Evolutionary conservation across 1,284 basidiomycete genomes (phyloP), one percentile per base, ranked within the genome.

Genomic region (Rhodotorula sp.): DNA sequence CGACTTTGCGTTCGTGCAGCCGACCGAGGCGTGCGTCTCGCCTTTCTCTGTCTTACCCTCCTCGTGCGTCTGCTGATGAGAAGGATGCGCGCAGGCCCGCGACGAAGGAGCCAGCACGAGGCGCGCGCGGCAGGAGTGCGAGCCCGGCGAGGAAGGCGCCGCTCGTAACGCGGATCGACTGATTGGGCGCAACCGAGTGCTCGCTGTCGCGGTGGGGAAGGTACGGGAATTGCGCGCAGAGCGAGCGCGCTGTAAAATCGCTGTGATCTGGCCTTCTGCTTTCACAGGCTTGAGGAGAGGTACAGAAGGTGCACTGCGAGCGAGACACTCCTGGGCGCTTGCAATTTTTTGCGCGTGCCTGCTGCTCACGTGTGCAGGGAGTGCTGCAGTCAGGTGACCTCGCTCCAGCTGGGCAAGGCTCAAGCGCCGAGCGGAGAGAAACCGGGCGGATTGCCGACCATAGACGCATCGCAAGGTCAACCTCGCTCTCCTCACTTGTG

Each of bases 1-100:
- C 78, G 96, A 98, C 80, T 99, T 94, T 82, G 95, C 92, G 0
- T 99, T 99, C 80, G 90, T 97, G 48, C 88, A 93, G 56, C 92
- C 94, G 36, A 92, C 94, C 57, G 88, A 63, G 29, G 70, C 54
- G 72, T 74, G 19, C 54, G 70, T 72, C 34, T 27, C 22, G 34
- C 7, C n/a, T n/a, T 27, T n/a, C 27, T 53, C 36, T 19, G 9
- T 22, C 7, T 5, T 34, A 15, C 13, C 9, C 25, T 48, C n/a
- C n/a, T 29, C 29, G 5, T n/a, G 6, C 41, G 19, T 25, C 29
- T 27, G 21, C 41, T 60, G 58, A 57, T 8, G 75, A 36, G 63
- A 5, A 0, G 1, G 12, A 5, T 29, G 7, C 25, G 29, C 15
- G 53, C 41, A 57, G 44, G 25, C 29, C 17, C 10, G 32, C 55